These are phyloP conservation scores for Elsinoe ampelina DNA, from an alignment of 2,329 filamentous ascomycete genomes.

Conservation along the genomic window DNA sequence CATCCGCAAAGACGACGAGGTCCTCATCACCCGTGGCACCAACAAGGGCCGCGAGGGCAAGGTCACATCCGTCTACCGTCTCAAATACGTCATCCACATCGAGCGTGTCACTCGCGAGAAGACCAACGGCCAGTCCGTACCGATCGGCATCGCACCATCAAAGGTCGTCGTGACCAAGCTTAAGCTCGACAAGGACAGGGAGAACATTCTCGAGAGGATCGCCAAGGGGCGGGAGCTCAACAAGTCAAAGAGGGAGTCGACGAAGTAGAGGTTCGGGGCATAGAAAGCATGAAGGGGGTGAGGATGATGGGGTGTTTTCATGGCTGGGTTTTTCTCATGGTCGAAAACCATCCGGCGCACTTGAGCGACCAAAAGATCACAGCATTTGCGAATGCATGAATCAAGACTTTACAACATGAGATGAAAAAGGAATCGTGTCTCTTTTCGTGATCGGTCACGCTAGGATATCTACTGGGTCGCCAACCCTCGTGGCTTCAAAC, in stretches of 20 bases:
- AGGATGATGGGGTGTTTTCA: conserved; percentile 7
- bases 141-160: conserved; percentile 87
- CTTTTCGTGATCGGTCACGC: conserved; percentile 42
- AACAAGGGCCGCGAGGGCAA: conserved; percentile 99
- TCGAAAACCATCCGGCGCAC: conserved; percentile 11
- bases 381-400: conserved; percentile 14
- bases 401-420: conserved; percentile 11
- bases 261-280: conserved; percentile 18
- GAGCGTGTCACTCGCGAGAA: conserved; percentile 97
- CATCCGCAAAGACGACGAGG: conserved; percentile 80
- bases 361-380: conserved; percentile 14
- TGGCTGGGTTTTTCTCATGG: conserved; percentile 13
- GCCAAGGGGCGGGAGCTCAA: conserved; percentile 64
- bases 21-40: conserved; percentile 80
- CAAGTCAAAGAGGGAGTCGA: conserved; percentile 55
- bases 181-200: conserved; percentile 94
- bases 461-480: conserved; percentile 83
- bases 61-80: conserved; percentile 93
- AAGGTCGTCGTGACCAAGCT: conserved; percentile 98
- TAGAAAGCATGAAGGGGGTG: not conserved
- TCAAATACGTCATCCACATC: conserved; percentile 96
- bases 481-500: conserved; percentile 60
- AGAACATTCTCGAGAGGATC: conserved; percentile 79
- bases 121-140: conserved; percentile 91
- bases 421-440: not conserved